phyloP scores from a whole-genome alignment of 208 protist species.

The Crithidia sp. region DNA sequence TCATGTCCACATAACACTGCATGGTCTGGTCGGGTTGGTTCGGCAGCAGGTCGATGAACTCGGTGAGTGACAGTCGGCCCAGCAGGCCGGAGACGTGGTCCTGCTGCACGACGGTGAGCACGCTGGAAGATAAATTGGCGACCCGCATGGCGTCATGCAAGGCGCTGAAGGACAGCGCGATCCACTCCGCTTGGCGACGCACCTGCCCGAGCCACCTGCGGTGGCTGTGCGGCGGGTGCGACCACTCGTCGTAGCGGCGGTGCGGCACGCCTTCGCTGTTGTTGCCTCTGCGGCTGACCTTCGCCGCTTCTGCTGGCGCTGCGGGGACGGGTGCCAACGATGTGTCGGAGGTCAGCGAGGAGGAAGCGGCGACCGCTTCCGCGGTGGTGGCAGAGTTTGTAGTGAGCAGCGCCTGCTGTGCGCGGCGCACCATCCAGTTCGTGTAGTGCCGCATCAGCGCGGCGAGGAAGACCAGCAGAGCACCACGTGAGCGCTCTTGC shows the following conservation, averaged over 20 bases:
- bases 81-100: slow-evolving; percentile 47
- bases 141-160: slow-evolving; percentile 61
- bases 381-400: neutral
- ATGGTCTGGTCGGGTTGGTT: slow-evolving; percentile 30
- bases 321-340: neutral
- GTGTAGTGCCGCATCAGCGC: slow-evolving; percentile 74
- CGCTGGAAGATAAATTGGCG: slow-evolving; percentile 16
- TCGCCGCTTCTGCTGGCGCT: neutral
- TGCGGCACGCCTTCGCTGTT: slow-evolving; percentile 33
- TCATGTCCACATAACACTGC: slow-evolving; percentile 54
- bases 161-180: slow-evolving; percentile 74
- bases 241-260: slow-evolving; percentile 55
- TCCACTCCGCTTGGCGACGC: slow-evolving; percentile 67
- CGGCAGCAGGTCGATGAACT: slow-evolving; percentile 67
- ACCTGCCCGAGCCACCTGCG: slow-evolving; percentile 50
- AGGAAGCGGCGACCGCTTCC: neutral
- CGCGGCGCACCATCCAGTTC: slow-evolving; percentile 63
- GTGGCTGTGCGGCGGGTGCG: slow-evolving; percentile 65
- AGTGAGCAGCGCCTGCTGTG: slow-evolving; percentile 27
- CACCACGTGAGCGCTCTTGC: slow-evolving; percentile 43
- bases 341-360: neutral
- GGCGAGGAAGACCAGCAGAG: slow-evolving; percentile 68
- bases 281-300: neutral
- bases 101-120: slow-evolving; percentile 59
- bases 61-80: slow-evolving; percentile 48